A percentile compares a stretch with the other conserved stretches of the same genome.
phyloP scores from a whole-genome alignment of 345 rosid species.

The Acer yangbiense region DNA sequence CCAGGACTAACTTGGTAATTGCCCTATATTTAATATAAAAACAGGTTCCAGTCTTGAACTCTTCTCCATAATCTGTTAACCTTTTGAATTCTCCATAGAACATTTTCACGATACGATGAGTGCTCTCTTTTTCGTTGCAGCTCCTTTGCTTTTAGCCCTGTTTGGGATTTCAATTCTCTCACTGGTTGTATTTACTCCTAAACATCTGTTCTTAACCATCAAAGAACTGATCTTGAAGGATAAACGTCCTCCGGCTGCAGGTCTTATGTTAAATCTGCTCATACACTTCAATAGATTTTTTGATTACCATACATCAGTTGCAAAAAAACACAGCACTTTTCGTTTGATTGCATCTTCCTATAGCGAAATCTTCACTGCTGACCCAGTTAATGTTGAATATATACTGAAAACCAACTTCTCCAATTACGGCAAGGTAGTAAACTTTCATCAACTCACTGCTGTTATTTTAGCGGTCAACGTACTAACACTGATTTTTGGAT shows the following conservation, averaged over 20 bases:
- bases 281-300: constrained; percentile 33
- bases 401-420: constrained; percentile 48
- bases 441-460: not conserved
- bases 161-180: constrained; percentile 15
- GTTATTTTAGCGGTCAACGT: not conserved
- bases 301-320: constrained; percentile 37
- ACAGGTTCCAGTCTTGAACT: not conserved
- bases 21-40: not conserved
- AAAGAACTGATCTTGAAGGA: constrained; percentile 27
- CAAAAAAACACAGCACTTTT: constrained; percentile 29
- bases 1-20: no score
- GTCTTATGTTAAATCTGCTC: constrained; percentile 32
- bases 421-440: constrained; percentile 42
- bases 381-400: constrained; percentile 44
- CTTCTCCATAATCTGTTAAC: not conserved
- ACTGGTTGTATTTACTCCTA: constrained; percentile 4
- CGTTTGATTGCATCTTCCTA: constrained; percentile 28
- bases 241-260: constrained; percentile 40
- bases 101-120: constrained; percentile 22
- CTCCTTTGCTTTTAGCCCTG: constrained; percentile 19
- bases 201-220: constrained; percentile 15
- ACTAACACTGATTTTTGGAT: not conserved
- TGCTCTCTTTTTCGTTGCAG: constrained; percentile 20
- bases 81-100: not conserved
- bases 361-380: constrained; percentile 39